phyloP scores from a whole-genome alignment of 768 basidiomycete genomes.

The Cytidiella melzeri region DNA sequence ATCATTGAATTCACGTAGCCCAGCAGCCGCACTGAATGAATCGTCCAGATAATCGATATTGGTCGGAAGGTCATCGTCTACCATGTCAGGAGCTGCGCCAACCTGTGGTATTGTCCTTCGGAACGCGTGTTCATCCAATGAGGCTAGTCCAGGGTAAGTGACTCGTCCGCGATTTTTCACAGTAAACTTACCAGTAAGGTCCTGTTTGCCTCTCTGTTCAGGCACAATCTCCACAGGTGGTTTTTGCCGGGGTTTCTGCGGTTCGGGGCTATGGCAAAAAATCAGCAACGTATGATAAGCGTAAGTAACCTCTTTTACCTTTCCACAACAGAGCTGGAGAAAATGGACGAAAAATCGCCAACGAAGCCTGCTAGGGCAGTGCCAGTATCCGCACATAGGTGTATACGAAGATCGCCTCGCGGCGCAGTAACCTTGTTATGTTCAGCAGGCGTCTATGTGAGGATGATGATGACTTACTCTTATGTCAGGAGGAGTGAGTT shows the following conservation, averaged over 20 bases:
- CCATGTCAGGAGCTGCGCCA: conserved; percentile 79
- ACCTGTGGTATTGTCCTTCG: conserved; percentile 61
- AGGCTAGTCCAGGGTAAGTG: no score
- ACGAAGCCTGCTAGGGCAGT: conserved; percentile 51
- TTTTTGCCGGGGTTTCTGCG: neutral
- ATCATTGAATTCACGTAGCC: conserved; percentile 64
- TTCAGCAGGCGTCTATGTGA: neutral
- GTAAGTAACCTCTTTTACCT: conserved; percentile 14
- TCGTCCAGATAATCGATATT: conserved; percentile 86
- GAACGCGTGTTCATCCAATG: conserved; percentile 83
- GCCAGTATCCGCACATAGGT: conserved; percentile 77
- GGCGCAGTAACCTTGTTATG: neutral
- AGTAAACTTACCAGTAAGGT: conserved; percentile 25
- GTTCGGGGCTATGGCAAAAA: neutral
- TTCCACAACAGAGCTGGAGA: conserved; percentile 28
- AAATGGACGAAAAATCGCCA: conserved; percentile 41
- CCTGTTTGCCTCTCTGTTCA: conserved; percentile 2
- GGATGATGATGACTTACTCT: conserved; percentile 27
- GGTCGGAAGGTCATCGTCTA: conserved; percentile 84
- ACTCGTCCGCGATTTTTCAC: no score
- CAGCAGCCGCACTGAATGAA: conserved; percentile 74
- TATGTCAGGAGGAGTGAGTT: conserved; percentile 23
- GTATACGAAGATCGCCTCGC: conserved; percentile 46
- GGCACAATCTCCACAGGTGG: conserved; percentile 14
- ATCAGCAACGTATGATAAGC: neutral